phyloP scores from a whole-genome alignment of 2,329 filamentous ascomycete species.

The Botrytis cinerea region DNA sequence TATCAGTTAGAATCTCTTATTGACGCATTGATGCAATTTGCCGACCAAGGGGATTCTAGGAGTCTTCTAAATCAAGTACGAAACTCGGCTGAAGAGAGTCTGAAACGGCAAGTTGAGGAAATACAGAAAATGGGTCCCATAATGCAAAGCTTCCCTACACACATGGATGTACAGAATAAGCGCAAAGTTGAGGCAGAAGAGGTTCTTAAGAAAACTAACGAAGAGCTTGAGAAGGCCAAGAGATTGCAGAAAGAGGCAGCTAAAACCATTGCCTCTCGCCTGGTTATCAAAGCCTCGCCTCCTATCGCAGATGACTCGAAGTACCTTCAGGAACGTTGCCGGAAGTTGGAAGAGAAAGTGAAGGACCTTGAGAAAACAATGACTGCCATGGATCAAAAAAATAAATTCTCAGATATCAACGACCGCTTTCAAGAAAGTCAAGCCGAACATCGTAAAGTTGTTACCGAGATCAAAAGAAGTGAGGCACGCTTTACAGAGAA shows the following conservation, averaged over 20 bases:
- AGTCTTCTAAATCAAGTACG: neutral
- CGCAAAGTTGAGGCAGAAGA: neutral
- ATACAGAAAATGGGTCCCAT: neutral
- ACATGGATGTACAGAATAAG: neutral
- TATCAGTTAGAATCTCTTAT: neutral
- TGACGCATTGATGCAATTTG: neutral
- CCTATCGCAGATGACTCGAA: neutral
- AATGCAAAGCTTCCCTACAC: neutral
- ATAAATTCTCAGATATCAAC: neutral
- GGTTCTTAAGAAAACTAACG: neutral
- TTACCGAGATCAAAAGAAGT: neutral
- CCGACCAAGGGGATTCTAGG: neutral
- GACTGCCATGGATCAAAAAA: neutral
- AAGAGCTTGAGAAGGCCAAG: slow-evolving; percentile 9
- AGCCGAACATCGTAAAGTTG: neutral
- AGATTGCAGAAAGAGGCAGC: neutral
- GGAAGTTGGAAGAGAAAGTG: neutral
- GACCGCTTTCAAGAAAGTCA: neutral
- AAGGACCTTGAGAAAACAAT: neutral
- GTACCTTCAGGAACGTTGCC: neutral
- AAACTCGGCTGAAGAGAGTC: neutral
- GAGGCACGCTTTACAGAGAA: neutral
- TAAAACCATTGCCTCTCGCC: neutral
- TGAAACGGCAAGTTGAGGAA: slow-evolving; percentile 6
- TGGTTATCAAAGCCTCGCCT: neutral